Evolutionary conservation across 352 stramenopile species (phyloP).

Genomic region (Albugo laibachii): DNA sequence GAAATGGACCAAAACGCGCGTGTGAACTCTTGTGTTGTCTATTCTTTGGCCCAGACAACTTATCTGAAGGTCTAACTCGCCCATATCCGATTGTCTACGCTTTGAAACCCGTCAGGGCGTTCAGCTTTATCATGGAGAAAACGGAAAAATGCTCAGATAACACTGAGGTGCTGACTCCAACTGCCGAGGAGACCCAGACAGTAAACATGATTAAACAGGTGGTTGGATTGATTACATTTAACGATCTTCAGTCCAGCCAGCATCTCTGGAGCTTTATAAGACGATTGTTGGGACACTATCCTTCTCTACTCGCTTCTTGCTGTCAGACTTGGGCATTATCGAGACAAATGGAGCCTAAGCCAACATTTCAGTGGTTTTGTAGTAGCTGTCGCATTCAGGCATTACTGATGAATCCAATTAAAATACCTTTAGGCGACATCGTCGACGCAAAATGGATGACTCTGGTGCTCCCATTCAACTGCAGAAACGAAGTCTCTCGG

Average conservation of each 20-base stretch:
- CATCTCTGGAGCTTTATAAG: conserved; percentile 14
- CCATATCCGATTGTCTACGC: conserved; percentile 11
- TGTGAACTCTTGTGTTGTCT: too few relatives aligned
- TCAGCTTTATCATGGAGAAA: conserved; percentile 1
- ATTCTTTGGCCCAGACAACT: too few relatives aligned
- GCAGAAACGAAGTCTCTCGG: conserved; percentile 61
- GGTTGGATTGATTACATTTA: conserved; percentile 34
- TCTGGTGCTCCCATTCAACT: conserved; percentile 45
- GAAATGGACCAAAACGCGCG: too few relatives aligned
- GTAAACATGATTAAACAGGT: conserved; percentile 10
- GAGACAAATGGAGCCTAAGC: conserved; percentile 43
- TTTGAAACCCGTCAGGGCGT: conserved; percentile 11
- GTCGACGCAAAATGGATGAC: conserved; percentile 16
- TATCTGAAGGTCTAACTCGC: too few relatives aligned
- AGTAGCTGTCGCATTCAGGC: conserved; percentile 48
- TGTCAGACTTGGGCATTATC: conserved; percentile 21
- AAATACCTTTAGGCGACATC: neutral
- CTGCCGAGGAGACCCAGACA: neutral
- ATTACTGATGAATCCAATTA: conserved; percentile 21
- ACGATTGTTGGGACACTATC: conserved; percentile 38
- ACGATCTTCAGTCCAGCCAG: conserved; percentile 20
- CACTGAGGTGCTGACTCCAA: neutral
- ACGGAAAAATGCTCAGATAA: neutral
- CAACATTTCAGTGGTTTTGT: conserved; percentile 60
- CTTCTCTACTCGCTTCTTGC: conserved; percentile 35